Conservation (phyloP, 805 yeast genomes). For the Candida sithepensis region DNA sequence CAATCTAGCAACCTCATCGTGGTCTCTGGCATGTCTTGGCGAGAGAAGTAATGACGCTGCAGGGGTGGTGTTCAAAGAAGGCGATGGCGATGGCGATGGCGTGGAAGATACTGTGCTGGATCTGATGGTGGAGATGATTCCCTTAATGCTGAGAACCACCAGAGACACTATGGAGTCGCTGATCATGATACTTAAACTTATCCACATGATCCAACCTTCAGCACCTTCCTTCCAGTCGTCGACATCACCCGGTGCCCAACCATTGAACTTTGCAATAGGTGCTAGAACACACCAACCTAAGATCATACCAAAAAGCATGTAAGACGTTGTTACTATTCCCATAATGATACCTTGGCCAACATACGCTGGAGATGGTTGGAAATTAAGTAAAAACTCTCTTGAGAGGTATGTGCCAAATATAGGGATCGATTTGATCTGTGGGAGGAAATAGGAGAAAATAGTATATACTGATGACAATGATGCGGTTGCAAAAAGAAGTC, state of each 20-base stretch:
- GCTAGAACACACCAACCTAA: conserved; percentile 93
- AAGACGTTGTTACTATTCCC: conserved; percentile 89
- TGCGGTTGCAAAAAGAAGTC: conserved; percentile 60
- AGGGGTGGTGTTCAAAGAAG: not conserved
- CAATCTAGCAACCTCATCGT: conserved; percentile 7
- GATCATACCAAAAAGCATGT: conserved; percentile 86
- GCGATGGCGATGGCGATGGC: not conserved
- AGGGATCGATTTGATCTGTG: conserved; percentile 65
- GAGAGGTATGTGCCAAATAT: conserved; percentile 69
- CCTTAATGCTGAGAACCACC: conserved; percentile 51
- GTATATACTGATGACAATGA: conserved; percentile 70
- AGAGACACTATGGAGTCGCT: conserved; percentile 86
- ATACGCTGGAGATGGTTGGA: conserved; percentile 96
- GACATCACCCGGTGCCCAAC: conserved; percentile 88
- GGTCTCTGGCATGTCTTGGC: not conserved
- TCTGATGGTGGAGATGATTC: conserved; percentile 22
- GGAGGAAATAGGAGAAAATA: conserved; percentile 65
- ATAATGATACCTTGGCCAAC: conserved; percentile 96
- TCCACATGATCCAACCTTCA: conserved; percentile 98
- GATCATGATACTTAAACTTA: conserved; percentile 89
- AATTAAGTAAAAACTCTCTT: conserved; percentile 67
- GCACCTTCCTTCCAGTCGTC: conserved; percentile 94
- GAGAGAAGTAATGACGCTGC: not conserved
- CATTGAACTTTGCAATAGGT: conserved; percentile 62
- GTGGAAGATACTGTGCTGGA: not conserved